Percentiles rank a stretch among this genome's conserved stretches.
phyloP scores from a whole-genome alignment of 495 filamentous ascomycete genomes.

The Penicillium arizonense region DNA sequence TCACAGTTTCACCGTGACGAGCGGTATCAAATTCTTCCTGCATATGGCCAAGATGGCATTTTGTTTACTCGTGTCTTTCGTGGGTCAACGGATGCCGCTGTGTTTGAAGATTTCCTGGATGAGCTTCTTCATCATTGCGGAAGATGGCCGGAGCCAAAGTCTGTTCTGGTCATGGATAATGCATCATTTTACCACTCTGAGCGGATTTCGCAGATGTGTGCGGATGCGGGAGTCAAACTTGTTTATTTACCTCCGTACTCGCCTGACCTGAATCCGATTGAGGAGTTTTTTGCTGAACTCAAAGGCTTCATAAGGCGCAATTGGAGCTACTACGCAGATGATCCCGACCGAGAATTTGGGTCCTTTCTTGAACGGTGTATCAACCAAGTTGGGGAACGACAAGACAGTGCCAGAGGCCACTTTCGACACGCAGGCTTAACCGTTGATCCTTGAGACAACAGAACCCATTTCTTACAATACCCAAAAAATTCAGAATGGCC shows the following conservation, averaged over 20 bases:
- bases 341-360: no score
- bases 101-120: constrained; percentile 41
- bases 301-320: no score
- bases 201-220: constrained; percentile 29
- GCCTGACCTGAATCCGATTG: no score
- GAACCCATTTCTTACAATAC: no score
- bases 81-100: constrained; percentile 16
- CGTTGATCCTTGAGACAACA: no score
- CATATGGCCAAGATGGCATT: constrained; percentile 37
- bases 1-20: constrained; percentile 14
- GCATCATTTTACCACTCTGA: constrained; percentile 36
- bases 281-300: no score
- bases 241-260: constrained; percentile 7
- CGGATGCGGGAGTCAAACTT: constrained; percentile 27
- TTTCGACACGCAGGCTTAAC: no score
- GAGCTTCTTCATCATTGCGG: constrained; percentile 32
- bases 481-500: no score
- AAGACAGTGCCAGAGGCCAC: no score
- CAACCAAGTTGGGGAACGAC: no score
- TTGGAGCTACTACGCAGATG: no score
- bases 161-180: constrained; percentile 47
- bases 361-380: no score
- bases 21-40: constrained; percentile 38
- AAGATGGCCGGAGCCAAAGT: constrained; percentile 34
- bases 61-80: constrained; percentile 11